Percentiles rank a stretch among this genome's conserved stretches.
Evolutionary conservation across 805 yeast species (phyloP).

Genomic region (Wickerhamiella sergipiensis): DNA sequence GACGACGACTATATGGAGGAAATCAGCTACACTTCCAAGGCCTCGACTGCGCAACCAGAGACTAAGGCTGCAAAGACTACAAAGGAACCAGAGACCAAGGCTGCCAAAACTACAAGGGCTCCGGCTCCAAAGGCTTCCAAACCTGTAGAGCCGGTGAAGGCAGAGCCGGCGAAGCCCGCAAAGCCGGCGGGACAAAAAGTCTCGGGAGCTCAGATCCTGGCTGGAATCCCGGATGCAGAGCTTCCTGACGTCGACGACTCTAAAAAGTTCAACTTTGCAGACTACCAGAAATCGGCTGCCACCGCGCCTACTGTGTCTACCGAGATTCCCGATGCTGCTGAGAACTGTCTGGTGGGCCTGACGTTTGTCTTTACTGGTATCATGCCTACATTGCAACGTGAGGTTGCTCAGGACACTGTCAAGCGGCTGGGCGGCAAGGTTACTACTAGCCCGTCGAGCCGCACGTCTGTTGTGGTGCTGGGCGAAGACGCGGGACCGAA

Average conservation of each 20-base stretch:
- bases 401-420: conserved; percentile 60
- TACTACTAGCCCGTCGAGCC: conserved; percentile 64
- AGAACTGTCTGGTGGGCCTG: conserved; percentile 75
- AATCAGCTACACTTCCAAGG: neutral
- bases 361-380: conserved; percentile 91
- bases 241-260: conserved; percentile 36
- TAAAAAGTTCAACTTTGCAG: conserved; percentile 42
- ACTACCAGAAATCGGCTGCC: conserved; percentile 33
- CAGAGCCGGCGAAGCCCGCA: neutral
- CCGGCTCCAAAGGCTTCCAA: too few species aligned
- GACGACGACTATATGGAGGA: neutral
- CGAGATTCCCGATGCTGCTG: conserved; percentile 67
- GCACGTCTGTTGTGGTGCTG: conserved; percentile 76
- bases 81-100: too few species aligned
- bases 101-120: too few species aligned
- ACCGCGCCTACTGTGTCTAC: conserved; percentile 3
- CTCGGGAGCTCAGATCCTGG: conserved; percentile 43
- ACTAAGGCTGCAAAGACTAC: too few species aligned
- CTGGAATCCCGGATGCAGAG: conserved; percentile 61
- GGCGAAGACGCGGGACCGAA: conserved; percentile 97
- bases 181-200: neutral
- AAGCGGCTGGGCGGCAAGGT: conserved; percentile 85
- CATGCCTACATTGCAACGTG: conserved; percentile 66
- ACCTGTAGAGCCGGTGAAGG: too few species aligned
- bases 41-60: neutral